Base-by-base conservation (phyloP, 2,329 filamentous ascomycete genomes). In the Thielaviopsis populi region DNA sequence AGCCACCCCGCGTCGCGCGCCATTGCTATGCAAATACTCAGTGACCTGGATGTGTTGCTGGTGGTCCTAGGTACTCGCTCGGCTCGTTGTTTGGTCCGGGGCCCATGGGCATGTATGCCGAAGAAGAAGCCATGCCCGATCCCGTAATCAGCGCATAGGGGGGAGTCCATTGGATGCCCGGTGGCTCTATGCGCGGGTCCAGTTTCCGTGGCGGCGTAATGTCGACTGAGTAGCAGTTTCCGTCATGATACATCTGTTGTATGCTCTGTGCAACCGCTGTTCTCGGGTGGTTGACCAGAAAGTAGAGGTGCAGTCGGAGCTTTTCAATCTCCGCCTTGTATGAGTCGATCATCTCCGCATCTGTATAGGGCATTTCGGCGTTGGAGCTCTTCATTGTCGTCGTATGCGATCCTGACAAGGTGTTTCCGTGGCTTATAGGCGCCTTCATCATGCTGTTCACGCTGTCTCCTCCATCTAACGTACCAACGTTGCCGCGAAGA, bases 281-380 rank as follows among this genome's bases (percentile, higher is more conserved):
- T 22, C n/a, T 56, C 11, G 54, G 54, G 7, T 66, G 61, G 27
- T 40, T 61, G 11, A 50, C 54, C 5, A 66, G 30, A 17, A 63
- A 50, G 53, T 58, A 66, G 15, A 66, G 56, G 17, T 66, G 64
- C 2, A 63, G 46, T 10, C 64, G 54, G 17, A 66, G 46, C 17
- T 63, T 66, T 48, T 63, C 61, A 19, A 66, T 66, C 37, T 66
- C 64, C 19, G 15, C 50, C 50, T 63, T 63, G 48, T 63, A 63
- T 22, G 19, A 37, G 30, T 56, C 48, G 15, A 56, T 46, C 15
- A 63, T 63, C 33, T 41, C 48, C 5, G 37, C 17, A 27, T 56
- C 37, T 56, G 48, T 17, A 15, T 63, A 63, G 33, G 7, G 19
- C 50, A 42, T 43, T 24, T 62, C 61, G 46, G 30, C 41, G 46